A percentile compares a stretch with the other conserved stretches of the same genome.
Evolutionary conservation across 1,284 basidiomycete genomes (phyloP).

Genomic region (Ganoderma lucidum): DNA sequence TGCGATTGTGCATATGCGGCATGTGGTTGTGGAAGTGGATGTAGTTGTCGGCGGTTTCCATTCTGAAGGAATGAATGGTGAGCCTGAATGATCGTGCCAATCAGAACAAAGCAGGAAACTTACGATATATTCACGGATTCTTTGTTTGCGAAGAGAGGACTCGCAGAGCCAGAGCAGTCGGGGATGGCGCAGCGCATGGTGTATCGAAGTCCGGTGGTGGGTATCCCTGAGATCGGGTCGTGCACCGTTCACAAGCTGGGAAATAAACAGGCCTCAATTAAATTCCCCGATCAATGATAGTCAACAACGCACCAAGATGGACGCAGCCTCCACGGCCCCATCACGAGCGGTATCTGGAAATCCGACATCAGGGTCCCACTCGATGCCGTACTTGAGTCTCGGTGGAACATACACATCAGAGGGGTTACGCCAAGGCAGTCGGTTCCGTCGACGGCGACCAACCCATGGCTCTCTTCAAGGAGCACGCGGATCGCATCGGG

Average conservation of each 20-base stretch:
- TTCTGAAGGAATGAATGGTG: constrained; percentile 26
- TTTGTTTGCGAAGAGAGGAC: constrained; percentile 62
- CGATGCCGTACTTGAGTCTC: constrained; percentile 17
- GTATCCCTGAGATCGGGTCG: constrained; percentile 74
- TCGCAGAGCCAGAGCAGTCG: constrained; percentile 74
- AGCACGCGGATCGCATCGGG: constrained; percentile 62
- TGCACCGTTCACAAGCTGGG: constrained; percentile 69
- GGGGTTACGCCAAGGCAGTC: constrained; percentile 77
- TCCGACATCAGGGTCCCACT: constrained; percentile 25
- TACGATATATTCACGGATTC: constrained; percentile 66
- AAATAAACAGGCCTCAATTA: constrained; percentile 30
- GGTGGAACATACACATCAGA: constrained; percentile 72
- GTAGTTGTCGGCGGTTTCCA: constrained; percentile 36
- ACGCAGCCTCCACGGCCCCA: constrained; percentile 67
- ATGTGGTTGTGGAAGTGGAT: constrained; percentile 32
- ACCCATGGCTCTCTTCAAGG: constrained; percentile 63
- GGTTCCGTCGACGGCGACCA: constrained; percentile 73
- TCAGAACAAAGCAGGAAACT: constrained; percentile 21
- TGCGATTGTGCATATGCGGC: constrained; percentile 25
- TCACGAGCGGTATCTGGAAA: constrained; percentile 74
- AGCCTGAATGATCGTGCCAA: constrained; percentile 11
- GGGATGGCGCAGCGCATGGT: constrained; percentile 68
- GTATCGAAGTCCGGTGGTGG: constrained; percentile 72
- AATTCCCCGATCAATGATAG: constrained; percentile 8
- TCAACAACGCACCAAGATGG: constrained; percentile 59